Percentiles rank a stretch among this genome's conserved stretches.
Evolutionary conservation across 2,329 filamentous ascomycete genomes (phyloP).

Genomic region (Ophiocordyceps camponoti-saundersi): DNA sequence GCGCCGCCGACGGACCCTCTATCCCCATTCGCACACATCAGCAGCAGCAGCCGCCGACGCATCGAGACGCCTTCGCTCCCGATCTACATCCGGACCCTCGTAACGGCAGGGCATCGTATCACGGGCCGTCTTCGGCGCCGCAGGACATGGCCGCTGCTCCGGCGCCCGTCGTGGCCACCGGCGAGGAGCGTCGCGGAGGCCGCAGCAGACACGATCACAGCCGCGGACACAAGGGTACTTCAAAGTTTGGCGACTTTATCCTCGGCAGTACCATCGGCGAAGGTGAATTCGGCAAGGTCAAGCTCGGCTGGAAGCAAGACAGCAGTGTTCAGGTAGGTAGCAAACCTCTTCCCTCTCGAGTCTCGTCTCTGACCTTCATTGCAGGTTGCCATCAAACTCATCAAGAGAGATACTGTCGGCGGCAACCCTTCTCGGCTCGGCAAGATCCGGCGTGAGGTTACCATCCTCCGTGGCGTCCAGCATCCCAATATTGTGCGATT

Average conservation of each 20-base stretch:
- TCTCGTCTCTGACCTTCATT: constrained; percentile 4
- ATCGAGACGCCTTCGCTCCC: constrained; percentile 63
- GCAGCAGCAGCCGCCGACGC: constrained; percentile 24
- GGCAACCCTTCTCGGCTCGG: constrained; percentile 76
- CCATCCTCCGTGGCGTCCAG: constrained; percentile 71
- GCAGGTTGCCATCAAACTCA: constrained; percentile 92
- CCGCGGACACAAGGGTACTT: constrained; percentile 42
- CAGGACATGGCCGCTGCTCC: constrained; percentile 20
- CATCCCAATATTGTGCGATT: constrained; percentile 95
- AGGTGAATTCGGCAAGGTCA: constrained; percentile 97
- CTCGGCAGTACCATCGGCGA: constrained; percentile 92
- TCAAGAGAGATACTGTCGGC: constrained; percentile 78
- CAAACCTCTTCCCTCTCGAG: background rate
- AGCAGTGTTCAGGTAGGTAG: constrained; percentile 58
- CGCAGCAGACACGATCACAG: constrained; percentile 44
- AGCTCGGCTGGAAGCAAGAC: constrained; percentile 94
- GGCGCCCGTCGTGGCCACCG: constrained; percentile 24
- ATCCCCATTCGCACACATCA: constrained; percentile 28
- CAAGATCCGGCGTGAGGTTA: constrained; percentile 95
- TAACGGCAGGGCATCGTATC: constrained; percentile 7
- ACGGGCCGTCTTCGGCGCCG: constrained; percentile 8
- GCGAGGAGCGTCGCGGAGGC: constrained; percentile 29
- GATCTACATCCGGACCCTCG: constrained; percentile 9
- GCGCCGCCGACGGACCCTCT: constrained; percentile 19
- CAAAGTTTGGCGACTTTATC: constrained; percentile 89